phyloP scores from a whole-genome alignment of 441 rosid species.

The Mallotus japonicus region DNA sequence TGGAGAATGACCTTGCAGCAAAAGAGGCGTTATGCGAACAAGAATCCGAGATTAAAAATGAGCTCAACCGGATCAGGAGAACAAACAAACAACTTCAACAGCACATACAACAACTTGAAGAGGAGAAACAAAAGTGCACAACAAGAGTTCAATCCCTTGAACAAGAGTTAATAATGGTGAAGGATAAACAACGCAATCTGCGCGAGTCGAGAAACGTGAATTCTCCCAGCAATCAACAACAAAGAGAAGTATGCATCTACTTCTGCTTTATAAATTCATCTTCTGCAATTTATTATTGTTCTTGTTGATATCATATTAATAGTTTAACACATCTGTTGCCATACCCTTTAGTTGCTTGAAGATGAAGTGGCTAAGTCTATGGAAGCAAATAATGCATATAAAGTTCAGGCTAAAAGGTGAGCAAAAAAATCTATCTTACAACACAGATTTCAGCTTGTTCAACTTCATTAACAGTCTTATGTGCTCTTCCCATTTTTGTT shows the following conservation, averaged over 20 bases:
- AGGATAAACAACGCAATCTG: slow-evolving; percentile 38
- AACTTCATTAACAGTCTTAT: too few relatives aligned
- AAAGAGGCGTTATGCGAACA: slow-evolving; percentile 36
- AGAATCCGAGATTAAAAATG: slow-evolving; percentile 37
- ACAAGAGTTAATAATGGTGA: slow-evolving; percentile 35
- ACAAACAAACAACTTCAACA: slow-evolving; percentile 42
- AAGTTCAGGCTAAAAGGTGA: slow-evolving; percentile 40
- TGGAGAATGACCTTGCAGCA: slow-evolving; percentile 33
- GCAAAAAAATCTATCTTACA: background rate
- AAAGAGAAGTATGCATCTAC: slow-evolving; percentile 31
- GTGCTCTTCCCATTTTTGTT: too few relatives aligned
- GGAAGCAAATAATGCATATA: slow-evolving; percentile 36
- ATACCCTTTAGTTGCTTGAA: slow-evolving; percentile 28
- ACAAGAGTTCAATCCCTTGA: slow-evolving; percentile 41
- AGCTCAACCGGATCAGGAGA: slow-evolving; percentile 37
- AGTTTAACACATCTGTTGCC: background rate
- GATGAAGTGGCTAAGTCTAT: slow-evolving; percentile 33
- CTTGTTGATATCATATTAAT: background rate
- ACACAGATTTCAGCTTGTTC: background rate
- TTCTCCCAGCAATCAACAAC: slow-evolving; percentile 22
- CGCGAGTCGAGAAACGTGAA: slow-evolving; percentile 18
- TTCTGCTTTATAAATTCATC: background rate
- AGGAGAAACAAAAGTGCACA: slow-evolving; percentile 36
- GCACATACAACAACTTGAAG: slow-evolving; percentile 42
- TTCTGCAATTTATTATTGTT: background rate